Evolutionary conservation across 495 filamentous ascomycete genomes (phyloP).

Genomic region (Hypoxylon fragiforme): DNA sequence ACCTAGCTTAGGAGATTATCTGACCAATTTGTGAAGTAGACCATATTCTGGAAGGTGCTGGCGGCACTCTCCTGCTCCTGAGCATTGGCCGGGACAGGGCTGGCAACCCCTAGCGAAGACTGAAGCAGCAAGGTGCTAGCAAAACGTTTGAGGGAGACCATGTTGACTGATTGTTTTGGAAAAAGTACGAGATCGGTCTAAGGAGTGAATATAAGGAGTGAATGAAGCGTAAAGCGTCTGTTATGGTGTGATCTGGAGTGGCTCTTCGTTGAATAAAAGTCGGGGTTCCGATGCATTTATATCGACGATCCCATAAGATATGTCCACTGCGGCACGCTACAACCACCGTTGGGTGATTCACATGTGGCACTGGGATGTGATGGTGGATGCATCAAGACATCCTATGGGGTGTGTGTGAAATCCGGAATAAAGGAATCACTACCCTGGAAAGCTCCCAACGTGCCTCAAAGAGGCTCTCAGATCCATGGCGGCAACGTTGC

Average conservation of each 20-base stretch:
- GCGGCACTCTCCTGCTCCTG: conserved; percentile 27
- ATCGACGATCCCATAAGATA: conserved; percentile 1
- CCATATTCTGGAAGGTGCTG: conserved; percentile 45
- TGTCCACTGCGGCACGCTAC: conserved; percentile 7
- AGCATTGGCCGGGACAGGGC: conserved; percentile 28
- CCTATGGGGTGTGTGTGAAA: conserved; percentile 6
- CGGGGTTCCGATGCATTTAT: conserved; percentile 17
- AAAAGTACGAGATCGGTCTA: conserved; percentile 16
- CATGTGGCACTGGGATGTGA: conserved; percentile 33
- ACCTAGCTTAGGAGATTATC: background rate
- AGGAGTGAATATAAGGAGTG: conserved; percentile 14
- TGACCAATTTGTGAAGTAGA: conserved; percentile 55
- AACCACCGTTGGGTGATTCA: conserved; percentile 14
- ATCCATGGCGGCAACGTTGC: conserved; percentile 40
- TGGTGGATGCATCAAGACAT: conserved; percentile 8
- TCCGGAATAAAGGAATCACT: conserved; percentile 13
- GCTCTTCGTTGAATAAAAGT: background rate
- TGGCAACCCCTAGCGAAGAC: conserved; percentile 30
- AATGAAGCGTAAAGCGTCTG: background rate
- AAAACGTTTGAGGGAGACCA: conserved; percentile 33
- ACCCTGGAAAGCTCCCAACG: conserved; percentile 8
- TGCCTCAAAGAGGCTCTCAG: conserved; percentile 10
- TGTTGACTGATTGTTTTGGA: conserved; percentile 17
- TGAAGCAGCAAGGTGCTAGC: conserved; percentile 30
- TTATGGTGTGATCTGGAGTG: background rate